Conservation (phyloP, 306 rosid species). For the Gastrolobium villosum region DNA sequence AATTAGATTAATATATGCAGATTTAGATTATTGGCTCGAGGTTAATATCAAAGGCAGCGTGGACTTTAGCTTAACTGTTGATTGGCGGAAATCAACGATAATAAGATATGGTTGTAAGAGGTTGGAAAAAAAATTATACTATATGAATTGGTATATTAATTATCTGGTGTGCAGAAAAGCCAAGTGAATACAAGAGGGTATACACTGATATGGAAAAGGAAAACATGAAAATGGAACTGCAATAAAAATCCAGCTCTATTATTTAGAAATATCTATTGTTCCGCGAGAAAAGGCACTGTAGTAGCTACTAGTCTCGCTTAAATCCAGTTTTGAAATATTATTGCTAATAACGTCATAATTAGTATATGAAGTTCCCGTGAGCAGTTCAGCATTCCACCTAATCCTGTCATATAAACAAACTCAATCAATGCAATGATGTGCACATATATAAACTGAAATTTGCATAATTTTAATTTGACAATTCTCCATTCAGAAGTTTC, state of each 20-base stretch:
- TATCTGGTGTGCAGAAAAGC: no score
- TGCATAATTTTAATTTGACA: not conserved
- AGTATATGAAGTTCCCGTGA: constrained; percentile 35
- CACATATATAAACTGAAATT: not conserved
- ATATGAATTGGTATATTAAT: no score
- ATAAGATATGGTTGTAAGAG: no score
- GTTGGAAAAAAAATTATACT: no score
- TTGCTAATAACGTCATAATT: constrained; percentile 34
- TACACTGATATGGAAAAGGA: not conserved
- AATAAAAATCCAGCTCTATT: not conserved
- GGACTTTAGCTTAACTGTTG: no score
- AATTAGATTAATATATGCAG: no score
- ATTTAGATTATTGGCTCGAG: no score
- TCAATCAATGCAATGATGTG: not conserved
- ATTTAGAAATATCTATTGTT: not conserved
- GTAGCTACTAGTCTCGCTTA: constrained; percentile 5
- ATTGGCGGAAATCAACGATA: no score
- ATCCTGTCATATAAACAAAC: constrained; percentile 47
- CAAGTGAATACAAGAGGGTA: not conserved
- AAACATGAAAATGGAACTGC: not conserved
- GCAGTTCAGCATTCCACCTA: constrained; percentile 42
- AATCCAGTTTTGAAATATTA: constrained; percentile 35
- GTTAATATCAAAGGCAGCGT: no score
- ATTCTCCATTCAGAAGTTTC: not conserved
- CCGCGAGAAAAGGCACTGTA: not conserved